A percentile compares a stretch with the other conserved stretches of the same genome.
Conservation (phyloP, 441 rosid species). For the Eugenia klotzschiana region DNA sequence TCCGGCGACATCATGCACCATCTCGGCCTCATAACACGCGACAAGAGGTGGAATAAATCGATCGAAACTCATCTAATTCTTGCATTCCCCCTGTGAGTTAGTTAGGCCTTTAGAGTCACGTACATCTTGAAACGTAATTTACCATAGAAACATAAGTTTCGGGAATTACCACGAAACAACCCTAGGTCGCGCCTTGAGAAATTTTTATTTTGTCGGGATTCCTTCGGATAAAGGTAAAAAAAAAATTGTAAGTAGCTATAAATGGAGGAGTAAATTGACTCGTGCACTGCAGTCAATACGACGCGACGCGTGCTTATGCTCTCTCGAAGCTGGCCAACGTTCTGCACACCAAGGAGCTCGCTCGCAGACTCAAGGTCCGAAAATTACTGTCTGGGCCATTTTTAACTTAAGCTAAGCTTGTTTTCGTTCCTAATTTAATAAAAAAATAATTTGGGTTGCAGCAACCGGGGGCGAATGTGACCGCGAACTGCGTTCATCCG, state of each 20-base stretch:
- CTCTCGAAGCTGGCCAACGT: constrained; percentile 89
- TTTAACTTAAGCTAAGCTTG: neutral
- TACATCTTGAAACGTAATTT: neutral
- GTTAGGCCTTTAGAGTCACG: neutral
- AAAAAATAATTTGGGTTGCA: constrained; percentile 7
- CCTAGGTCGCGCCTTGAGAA: neutral
- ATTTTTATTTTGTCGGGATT: neutral
- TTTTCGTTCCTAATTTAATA: neutral
- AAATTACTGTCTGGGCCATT: neutral
- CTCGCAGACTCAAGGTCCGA: constrained; percentile 47
- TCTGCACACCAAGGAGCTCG: constrained; percentile 69
- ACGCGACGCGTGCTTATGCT: constrained; percentile 83
- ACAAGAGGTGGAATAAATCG: constrained; percentile 24
- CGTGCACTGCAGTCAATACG: constrained; percentile 27
- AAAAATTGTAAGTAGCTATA: neutral
- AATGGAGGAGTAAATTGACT: neutral
- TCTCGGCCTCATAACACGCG: constrained; percentile 52
- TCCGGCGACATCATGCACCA: constrained; percentile 58
- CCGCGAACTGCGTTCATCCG: constrained; percentile 79
- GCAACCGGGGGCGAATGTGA: constrained; percentile 70
- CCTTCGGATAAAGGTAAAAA: neutral
- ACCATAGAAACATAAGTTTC: neutral
- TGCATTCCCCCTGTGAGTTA: neutral
- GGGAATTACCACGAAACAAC: neutral
- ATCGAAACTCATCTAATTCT: neutral